Conservation (phyloP, 306 rosid species). For the Phaseolus lunatus region DNA sequence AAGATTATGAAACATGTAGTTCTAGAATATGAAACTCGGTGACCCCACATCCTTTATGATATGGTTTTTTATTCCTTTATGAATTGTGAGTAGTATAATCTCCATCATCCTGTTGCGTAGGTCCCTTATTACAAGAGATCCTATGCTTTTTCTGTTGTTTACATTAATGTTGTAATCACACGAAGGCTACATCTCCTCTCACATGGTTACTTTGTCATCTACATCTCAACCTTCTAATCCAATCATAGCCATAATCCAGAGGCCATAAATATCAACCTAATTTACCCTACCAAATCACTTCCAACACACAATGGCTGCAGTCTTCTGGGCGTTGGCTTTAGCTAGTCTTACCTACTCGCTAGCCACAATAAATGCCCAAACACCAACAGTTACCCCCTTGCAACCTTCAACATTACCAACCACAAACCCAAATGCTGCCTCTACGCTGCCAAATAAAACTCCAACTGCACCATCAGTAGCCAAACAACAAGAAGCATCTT, state of each 20-base stretch:
- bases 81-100: background rate
- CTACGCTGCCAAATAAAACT: no score
- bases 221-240: slow-evolving; percentile 45
- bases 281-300: slow-evolving; percentile 19
- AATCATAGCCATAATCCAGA: slow-evolving; percentile 15
- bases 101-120: background rate
- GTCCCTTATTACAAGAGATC: background rate
- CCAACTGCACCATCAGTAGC: slow-evolving; percentile 15
- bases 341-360: slow-evolving; percentile 43
- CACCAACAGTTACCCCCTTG: slow-evolving; percentile 5
- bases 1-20: background rate
- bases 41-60: background rate
- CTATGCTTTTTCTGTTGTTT: background rate
- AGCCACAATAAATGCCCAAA: slow-evolving; percentile 45
- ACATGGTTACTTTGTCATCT: slow-evolving; percentile 15
- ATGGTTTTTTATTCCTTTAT: background rate
- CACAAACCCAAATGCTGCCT: no score
- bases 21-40: background rate
- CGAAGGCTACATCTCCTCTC: slow-evolving; percentile 53
- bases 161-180: slow-evolving; percentile 46
- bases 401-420: background rate
- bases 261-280: slow-evolving; percentile 46
- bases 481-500: slow-evolving; percentile 10
- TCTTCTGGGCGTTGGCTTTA: slow-evolving; percentile 46
- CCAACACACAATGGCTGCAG: slow-evolving; percentile 43